These are phyloP conservation scores for Hericium rajendrae DNA, from an alignment of 768 basidiomycete genomes.

Conservation along the genomic window DNA sequence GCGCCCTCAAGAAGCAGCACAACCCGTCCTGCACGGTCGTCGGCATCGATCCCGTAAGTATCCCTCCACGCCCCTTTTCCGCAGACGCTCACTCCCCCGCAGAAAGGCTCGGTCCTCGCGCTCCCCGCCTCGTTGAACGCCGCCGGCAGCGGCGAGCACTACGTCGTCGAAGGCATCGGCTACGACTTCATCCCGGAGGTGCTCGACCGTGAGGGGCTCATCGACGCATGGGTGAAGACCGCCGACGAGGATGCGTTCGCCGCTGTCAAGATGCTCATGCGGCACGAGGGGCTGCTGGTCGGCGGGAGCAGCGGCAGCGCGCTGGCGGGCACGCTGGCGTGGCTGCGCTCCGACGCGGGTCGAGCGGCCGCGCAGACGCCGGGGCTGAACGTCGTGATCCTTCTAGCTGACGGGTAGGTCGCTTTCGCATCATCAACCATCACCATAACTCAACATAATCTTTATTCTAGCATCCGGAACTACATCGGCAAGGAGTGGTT, in stretches of 20 bases:
- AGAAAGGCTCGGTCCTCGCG: slow-evolving; percentile 74
- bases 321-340: slow-evolving; percentile 65
- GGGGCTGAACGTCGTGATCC: slow-evolving; percentile 80
- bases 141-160: slow-evolving; percentile 39
- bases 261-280: slow-evolving; percentile 68
- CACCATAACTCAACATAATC: not conserved
- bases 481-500: slow-evolving; percentile 96
- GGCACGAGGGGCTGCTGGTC: slow-evolving; percentile 78
- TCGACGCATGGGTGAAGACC: slow-evolving; percentile 84
- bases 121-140: slow-evolving; percentile 55
- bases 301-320: slow-evolving; percentile 92
- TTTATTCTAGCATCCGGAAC: slow-evolving; percentile 63
- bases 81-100: not conserved
- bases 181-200: slow-evolving; percentile 91
- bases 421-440: not conserved
- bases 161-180: slow-evolving; percentile 93
- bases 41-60: slow-evolving; percentile 82
- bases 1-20: slow-evolving; percentile 69
- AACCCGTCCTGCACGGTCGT: slow-evolving; percentile 67
- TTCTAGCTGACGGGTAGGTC: slow-evolving; percentile 84
- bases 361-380: slow-evolving; percentile 47
- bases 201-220: slow-evolving; percentile 52
- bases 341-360: slow-evolving; percentile 66
- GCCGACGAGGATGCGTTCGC: slow-evolving; percentile 73
- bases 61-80: not conserved